Evolutionary conservation across 257 asterid genomes (phyloP).

Genomic region (Solanum chmielewskii): DNA sequence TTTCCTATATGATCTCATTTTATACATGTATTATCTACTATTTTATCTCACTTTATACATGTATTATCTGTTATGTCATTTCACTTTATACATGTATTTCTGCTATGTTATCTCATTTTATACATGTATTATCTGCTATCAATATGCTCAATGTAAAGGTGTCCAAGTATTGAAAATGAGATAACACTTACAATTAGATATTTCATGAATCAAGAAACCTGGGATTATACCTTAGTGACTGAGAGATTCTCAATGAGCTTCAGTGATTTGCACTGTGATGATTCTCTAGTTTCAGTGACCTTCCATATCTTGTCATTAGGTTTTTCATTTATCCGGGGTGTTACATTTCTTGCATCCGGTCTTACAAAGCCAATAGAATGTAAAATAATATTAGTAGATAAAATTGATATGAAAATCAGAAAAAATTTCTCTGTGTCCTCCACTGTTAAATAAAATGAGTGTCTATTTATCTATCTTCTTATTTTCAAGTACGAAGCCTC

Average conservation of each 20-base stretch:
- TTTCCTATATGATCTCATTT: not conserved
- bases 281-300: slow-evolving; percentile 62
- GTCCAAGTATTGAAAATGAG: not conserved
- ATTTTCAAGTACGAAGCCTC: not conserved
- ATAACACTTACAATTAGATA: not conserved
- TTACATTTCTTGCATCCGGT: slow-evolving; percentile 43
- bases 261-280: slow-evolving; percentile 68
- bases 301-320: slow-evolving; percentile 60
- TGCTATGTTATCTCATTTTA: not conserved
- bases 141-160: not conserved
- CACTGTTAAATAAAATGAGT: not conserved
- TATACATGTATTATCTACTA: not conserved
- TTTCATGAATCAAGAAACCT: not conserved
- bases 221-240: slow-evolving; percentile 45
- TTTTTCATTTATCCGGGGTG: slow-evolving; percentile 25
- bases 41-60: not conserved
- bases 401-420: not conserved
- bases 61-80: no score
- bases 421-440: not conserved
- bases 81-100: not conserved
- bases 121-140: not conserved
- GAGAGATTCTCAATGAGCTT: slow-evolving; percentile 67
- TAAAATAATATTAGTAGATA: not conserved
- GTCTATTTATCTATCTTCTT: not conserved
- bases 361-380: slow-evolving; percentile 14